Evolutionary conservation across 169 alveolate species (phyloP), one percentile per base, ranked within the genome.

Genomic region (Cystoisospora suis): DNA sequence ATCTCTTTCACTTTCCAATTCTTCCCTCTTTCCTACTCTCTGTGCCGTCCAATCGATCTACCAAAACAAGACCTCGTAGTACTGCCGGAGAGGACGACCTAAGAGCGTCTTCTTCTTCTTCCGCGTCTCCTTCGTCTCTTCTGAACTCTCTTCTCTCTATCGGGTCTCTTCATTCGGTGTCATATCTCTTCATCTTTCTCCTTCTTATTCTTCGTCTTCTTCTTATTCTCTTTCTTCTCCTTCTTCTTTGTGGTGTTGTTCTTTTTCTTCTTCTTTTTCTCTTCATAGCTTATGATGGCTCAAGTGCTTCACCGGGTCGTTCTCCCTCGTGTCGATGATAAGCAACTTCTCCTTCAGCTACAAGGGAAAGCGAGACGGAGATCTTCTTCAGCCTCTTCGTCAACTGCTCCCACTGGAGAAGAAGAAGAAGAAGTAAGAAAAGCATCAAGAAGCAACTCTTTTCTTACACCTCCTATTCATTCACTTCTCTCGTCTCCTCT

Each of bases 341-440:
- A 72, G 53, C 27, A 27, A 4, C 83, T 72, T 5, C 83, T 72
- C 58, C 56, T 72, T 20, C 83, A 40, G 56, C 83, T 72, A 7
- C 83, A 72, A 53, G 32, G 56, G n/a, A n/a, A n/a, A n/a, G n/a
- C n/a, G n/a, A n/a, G n/a, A n/a, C n/a, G n/a, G n/a, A n/a, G n/a
- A n/a, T n/a, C n/a, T n/a, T n/a, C n/a, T n/a, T n/a, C n/a, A n/a
- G n/a, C n/a, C n/a, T n/a, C n/a, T n/a, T n/a, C n/a, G n/a, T n/a
- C n/a, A n/a, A n/a, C n/a, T n/a, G n/a, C n/a, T n/a, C n/a, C n/a
- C n/a, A n/a, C n/a, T n/a, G n/a, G n/a, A n/a, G n/a, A n/a, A n/a
- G n/a, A n/a, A n/a, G n/a, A n/a, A n/a, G n/a, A n/a, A n/a, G n/a
- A n/a, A n/a, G n/a, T n/a, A n/a, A n/a, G n/a, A n/a, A n/a, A 23